These are phyloP conservation scores for Pinus tabuliformis DNA, from an alignment of 75 land plant species.

Conservation along the genomic window DNA sequence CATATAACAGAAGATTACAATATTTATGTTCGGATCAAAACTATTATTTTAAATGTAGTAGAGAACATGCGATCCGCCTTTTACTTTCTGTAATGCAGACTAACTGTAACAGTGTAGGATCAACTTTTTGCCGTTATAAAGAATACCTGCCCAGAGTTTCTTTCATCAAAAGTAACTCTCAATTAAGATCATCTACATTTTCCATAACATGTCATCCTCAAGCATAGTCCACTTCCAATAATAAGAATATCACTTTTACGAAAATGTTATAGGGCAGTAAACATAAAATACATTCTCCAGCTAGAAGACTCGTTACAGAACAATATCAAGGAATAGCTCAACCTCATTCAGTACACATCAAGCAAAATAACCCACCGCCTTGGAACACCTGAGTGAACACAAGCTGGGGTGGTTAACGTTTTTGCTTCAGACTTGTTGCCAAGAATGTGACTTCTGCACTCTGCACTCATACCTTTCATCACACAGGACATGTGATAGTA, in stretches of 20 bases:
- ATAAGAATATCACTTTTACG: background rate
- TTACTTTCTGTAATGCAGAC: too few relatives aligned
- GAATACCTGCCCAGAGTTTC: background rate
- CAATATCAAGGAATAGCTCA: constrained; percentile 6
- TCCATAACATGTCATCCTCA: background rate
- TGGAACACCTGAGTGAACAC: constrained; percentile 7
- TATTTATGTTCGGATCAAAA: background rate
- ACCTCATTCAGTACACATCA: background rate
- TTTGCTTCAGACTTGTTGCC: background rate
- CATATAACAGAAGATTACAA: background rate
- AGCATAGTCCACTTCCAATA: constrained; percentile 6
- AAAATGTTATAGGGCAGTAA: background rate
- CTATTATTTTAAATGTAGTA: background rate
- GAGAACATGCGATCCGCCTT: background rate
- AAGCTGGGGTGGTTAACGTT: background rate
- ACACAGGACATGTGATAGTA: background rate
- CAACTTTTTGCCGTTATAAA: background rate
- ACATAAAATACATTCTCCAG: constrained; percentile 8
- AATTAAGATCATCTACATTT: constrained; percentile 6
- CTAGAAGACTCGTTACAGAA: constrained; percentile 9
- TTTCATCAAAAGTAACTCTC: background rate
- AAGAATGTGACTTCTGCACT: constrained; percentile 2
- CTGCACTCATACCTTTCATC: background rate
- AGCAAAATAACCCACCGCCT: constrained; percentile 2
- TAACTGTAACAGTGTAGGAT: background rate